These are phyloP conservation scores for Populus hybrid DNA, from an alignment of 441 rosid species.

Conservation along the genomic window DNA sequence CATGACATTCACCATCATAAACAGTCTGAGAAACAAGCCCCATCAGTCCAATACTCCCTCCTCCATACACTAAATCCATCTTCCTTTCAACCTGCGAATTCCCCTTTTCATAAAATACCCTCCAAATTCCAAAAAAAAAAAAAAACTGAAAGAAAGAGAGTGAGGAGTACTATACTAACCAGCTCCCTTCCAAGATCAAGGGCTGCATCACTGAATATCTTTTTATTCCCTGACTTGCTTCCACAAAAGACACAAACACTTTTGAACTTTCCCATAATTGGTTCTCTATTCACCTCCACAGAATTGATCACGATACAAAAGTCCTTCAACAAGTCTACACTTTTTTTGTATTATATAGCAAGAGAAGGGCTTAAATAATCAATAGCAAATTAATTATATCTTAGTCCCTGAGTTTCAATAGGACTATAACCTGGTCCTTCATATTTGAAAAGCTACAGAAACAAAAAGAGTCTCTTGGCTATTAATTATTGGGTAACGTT, in stretches of 20 bases:
- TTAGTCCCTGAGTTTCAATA: neutral
- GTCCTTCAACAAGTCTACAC: neutral
- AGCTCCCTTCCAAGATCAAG: constrained; percentile 38
- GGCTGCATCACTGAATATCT: constrained; percentile 44
- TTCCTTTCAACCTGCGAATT: constrained; percentile 35
- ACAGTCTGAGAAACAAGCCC: constrained; percentile 47
- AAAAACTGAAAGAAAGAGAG: neutral
- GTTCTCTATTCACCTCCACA: neutral
- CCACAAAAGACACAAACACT: constrained; percentile 54
- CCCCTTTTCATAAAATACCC: neutral
- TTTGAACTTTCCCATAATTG: constrained; percentile 40
- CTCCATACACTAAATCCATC: constrained; percentile 49
- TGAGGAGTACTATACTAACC: constrained; percentile 23
- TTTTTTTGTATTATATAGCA: neutral
- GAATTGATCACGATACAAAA: neutral
- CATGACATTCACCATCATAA: constrained; percentile 44
- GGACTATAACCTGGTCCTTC: neutral
- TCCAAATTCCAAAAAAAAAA: neutral
- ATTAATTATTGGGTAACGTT: too few species aligned
- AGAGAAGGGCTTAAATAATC: neutral
- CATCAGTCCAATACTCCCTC: constrained; percentile 55
- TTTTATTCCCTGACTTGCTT: constrained; percentile 44
- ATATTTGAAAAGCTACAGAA: neutral
- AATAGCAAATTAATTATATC: neutral
- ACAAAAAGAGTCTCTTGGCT: too few species aligned